phyloP scores from a whole-genome alignment of 768 basidiomycete genomes.

The Chiua virens region DNA sequence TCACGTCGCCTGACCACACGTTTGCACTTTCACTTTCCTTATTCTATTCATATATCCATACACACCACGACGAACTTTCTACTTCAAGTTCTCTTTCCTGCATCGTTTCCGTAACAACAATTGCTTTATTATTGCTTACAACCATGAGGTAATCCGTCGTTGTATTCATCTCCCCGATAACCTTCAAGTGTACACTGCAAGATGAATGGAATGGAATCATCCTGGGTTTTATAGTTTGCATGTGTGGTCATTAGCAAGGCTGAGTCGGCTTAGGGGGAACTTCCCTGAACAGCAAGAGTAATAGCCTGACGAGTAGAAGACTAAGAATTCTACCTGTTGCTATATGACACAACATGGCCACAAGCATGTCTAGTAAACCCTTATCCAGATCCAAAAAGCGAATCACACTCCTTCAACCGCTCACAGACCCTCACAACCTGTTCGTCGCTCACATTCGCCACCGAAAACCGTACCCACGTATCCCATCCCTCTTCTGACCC shows the following conservation, averaged over 20 bases:
- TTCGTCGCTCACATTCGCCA: conserved; percentile 76
- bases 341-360: no score
- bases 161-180: conserved; percentile 18
- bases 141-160: conserved; percentile 21
- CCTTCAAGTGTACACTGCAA: conserved; percentile 17
- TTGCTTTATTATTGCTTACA: conserved; percentile 23
- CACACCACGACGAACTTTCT: conserved; percentile 14
- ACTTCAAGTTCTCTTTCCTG: conserved; percentile 4
- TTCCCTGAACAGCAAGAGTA: no score
- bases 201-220: conserved; percentile 10
- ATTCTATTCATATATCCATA: conserved; percentile 24
- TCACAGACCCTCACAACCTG: conserved; percentile 52
- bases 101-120: conserved; percentile 15
- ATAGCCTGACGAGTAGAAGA: no score
- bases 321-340: no score
- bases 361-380: no score
- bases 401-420: conserved; percentile 44
- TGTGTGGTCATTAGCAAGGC: no score
- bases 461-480: conserved; percentile 75
- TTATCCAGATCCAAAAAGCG: conserved; percentile 31
- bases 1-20: conserved; percentile 3
- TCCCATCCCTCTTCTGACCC: conserved; percentile 41
- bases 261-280: no score
- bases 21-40: conserved; percentile 10
- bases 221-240: no score